phyloP scores from a whole-genome alignment of 441 rosid species.

The Syzygium malaccense region DNA sequence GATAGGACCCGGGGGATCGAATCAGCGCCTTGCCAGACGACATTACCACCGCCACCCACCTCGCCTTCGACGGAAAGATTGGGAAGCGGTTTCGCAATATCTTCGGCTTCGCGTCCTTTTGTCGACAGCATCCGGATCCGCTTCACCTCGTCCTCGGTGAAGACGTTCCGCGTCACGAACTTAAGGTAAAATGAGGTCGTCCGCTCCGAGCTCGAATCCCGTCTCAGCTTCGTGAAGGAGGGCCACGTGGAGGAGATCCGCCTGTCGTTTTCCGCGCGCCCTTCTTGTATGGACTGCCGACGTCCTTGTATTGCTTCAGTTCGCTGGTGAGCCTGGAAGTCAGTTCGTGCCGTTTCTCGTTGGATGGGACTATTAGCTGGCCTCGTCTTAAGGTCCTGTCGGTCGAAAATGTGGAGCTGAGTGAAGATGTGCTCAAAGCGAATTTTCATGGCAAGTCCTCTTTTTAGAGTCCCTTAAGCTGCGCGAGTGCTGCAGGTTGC shows the following conservation, averaged over 20 bases:
- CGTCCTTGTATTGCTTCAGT: neutral
- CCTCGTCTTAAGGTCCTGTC: neutral
- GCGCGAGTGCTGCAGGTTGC: neutral
- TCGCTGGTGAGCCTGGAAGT: neutral
- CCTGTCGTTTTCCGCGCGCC: neutral
- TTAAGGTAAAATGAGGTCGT: too few relatives aligned
- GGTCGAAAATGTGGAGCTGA: neutral
- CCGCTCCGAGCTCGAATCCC: too few relatives aligned
- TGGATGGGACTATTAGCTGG: neutral
- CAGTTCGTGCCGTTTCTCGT: neutral
- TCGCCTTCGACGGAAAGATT: too few relatives aligned
- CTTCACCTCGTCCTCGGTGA: too few relatives aligned
- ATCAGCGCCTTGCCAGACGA: too few relatives aligned
- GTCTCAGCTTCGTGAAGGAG: neutral
- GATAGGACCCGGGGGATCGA: too few relatives aligned
- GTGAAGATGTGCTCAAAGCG: neutral
- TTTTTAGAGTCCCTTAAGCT: neutral
- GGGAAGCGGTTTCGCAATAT: too few relatives aligned
- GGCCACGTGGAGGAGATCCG: neutral
- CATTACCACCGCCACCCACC: too few relatives aligned
- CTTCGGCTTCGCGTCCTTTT: too few relatives aligned
- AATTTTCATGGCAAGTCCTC: neutral
- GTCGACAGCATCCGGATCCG: too few relatives aligned
- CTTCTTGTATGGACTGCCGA: neutral
- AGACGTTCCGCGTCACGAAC: too few relatives aligned